Evolutionary conservation across 164 flowering plant genomes (phyloP).

Genomic region (Saururus chinensis): DNA sequence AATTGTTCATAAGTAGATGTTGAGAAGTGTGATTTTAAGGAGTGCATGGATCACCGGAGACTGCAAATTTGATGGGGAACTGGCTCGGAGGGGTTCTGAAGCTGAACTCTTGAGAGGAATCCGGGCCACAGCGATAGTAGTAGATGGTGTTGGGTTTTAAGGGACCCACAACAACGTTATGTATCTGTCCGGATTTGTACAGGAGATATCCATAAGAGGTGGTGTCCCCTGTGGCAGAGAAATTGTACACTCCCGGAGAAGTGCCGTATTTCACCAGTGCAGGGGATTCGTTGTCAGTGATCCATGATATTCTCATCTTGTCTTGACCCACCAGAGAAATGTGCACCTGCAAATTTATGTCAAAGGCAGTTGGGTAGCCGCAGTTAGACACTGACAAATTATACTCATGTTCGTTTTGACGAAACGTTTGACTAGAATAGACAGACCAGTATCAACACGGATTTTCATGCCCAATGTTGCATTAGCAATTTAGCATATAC

Average conservation of each 20-base stretch:
- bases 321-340: conserved; percentile 56
- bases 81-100: conserved; percentile 62
- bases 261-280: conserved; percentile 47
- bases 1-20: too few species aligned
- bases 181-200: conserved; percentile 52
- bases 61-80: conserved; percentile 51
- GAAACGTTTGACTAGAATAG: too few species aligned
- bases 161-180: conserved; percentile 54
- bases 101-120: conserved; percentile 20
- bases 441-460: too few species aligned
- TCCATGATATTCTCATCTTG: conserved; percentile 76
- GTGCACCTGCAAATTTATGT: conserved; percentile 45
- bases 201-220: conserved; percentile 23
- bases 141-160: conserved; percentile 34
- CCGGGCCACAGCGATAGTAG: conserved; percentile 36
- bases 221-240: conserved; percentile 34
- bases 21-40: too few species aligned
- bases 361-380: not conserved
- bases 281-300: conserved; percentile 28
- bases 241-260: conserved; percentile 18
- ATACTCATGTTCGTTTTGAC: too few species aligned
- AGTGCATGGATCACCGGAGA: conserved; percentile 25
- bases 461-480: too few species aligned
- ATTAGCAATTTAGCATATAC: too few species aligned
- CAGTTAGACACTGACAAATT: too few species aligned